Base-by-base conservation (phyloP, 169 alveolate genomes). In the Pseudocohnilembus persalinus region DNA sequence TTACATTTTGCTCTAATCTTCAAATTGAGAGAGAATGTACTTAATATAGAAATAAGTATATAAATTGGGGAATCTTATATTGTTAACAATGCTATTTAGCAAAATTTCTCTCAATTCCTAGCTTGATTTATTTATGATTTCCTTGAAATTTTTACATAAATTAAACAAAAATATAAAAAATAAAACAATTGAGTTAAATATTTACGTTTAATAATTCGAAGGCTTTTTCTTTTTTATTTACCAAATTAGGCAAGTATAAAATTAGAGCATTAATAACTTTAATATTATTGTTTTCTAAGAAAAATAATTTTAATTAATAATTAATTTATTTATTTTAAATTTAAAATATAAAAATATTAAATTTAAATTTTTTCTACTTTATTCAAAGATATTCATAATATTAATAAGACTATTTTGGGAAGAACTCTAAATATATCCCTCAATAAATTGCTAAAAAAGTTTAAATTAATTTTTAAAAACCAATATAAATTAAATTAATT, bases 61-160 rank as follows among this genome's bases (percentile, higher is more conserved):
- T 33, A 95, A 91, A 89, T 98, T 98, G 74, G 99, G 99, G 91
- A 90, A 98, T 85, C 99, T 96, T 79, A 99, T 96, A 92, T 98
- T 98, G 89, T 99, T 98, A 35, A 98, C 95, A 33, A 99, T 93
- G 25, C 99, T 96, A 77, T 98, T 96, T 33, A 99, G 83, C 76
- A 98, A 89, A 81, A 91, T 94, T 88, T 96, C 93, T 87, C 98
- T 94, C 26, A 92, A 88, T 74, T 89, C 97, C 83, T 32, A 34
- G 31, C n/a, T 49, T 34, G 34, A n/a, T 49, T 49, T 79, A 33
- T 77, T 31, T 15, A 29, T 33, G 32, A 25, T 25, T 31, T 25
- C 1, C 81, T 33, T 11, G 27, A 20, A 27, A 31, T 27, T 25
- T 29, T 31, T 25, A 75, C 31, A 73, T 25, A 73, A 25, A 25